A percentile compares a stretch with the other conserved stretches of the same genome.
phyloP scores from a whole-genome alignment of 148 eudicot species.

The Beta vulgaris region DNA sequence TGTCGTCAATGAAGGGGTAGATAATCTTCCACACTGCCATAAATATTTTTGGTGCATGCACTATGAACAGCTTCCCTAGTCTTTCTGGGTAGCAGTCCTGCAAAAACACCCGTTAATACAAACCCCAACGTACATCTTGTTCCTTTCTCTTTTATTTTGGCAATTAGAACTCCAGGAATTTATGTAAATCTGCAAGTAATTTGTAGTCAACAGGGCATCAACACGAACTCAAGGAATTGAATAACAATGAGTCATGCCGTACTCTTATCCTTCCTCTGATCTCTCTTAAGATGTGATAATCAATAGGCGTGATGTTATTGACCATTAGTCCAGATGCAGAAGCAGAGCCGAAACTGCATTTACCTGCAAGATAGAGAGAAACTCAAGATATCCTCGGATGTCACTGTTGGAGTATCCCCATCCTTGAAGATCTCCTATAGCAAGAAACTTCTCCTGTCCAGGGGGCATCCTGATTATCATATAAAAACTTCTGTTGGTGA shows the following conservation, averaged over 20 bases:
- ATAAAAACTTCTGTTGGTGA: neutral
- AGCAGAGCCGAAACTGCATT: neutral
- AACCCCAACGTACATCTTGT: neutral
- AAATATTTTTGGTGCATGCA: slow-evolving; percentile 70
- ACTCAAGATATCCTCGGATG: slow-evolving; percentile 58
- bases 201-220: neutral
- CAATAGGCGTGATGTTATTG: neutral
- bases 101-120: neutral
- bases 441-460: slow-evolving; percentile 73
- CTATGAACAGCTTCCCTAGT: slow-evolving; percentile 59
- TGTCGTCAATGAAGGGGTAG: slow-evolving; percentile 75
- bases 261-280: neutral
- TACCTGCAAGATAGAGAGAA: slow-evolving; percentile 79
- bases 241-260: neutral
- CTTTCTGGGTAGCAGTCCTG: slow-evolving; percentile 94
- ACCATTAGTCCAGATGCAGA: neutral
- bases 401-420: slow-evolving; percentile 80
- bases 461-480: slow-evolving; percentile 45
- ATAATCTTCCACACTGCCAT: slow-evolving; percentile 74
- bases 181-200: neutral
- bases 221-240: neutral
- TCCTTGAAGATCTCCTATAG: slow-evolving; percentile 61
- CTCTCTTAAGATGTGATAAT: neutral
- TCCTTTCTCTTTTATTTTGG: neutral
- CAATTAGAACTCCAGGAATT: too few species aligned